phyloP scores from a whole-genome alignment of 805 yeast genomes.

The Helenozyma rhizophorensis region DNA sequence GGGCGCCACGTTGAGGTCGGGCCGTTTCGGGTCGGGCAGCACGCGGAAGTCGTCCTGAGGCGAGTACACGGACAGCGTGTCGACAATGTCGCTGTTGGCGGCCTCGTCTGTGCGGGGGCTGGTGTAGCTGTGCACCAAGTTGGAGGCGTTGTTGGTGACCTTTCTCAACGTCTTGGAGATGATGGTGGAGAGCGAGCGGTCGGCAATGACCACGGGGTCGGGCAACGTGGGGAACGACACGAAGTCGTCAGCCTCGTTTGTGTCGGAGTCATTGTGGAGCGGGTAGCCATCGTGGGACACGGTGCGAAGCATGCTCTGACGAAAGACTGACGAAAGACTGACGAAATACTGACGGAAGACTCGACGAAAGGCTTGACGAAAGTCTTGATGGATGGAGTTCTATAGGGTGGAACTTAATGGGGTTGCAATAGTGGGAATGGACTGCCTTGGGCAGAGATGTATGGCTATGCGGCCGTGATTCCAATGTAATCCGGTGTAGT shows the following conservation, averaged over 20 bases:
- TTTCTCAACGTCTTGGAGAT: constrained; percentile 35
- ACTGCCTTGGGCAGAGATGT: too few species aligned
- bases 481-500: too few species aligned
- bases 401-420: too few species aligned
- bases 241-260: constrained; percentile 23
- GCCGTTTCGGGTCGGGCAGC: neutral
- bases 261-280: constrained; percentile 1
- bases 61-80: constrained; percentile 7
- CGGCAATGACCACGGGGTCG: constrained; percentile 35
- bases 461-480: too few species aligned
- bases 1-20: neutral
- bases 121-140: constrained; percentile 24
- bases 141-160: constrained; percentile 40
- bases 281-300: constrained; percentile 1
- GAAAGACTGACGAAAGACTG: too few species aligned
- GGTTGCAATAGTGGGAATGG: too few species aligned
- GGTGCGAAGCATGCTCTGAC: constrained; percentile 3
- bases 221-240: constrained; percentile 41
- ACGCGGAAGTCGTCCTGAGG: neutral
- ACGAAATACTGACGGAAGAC: too few species aligned
- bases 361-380: too few species aligned
- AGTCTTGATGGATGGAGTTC: too few species aligned
- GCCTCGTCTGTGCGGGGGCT: neutral
- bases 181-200: constrained; percentile 30
- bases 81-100: constrained; percentile 6